Percentiles rank a stretch among this genome's conserved stretches.
Conservation (phyloP, 441 rosid genomes). For the Geranium incanum region DNA sequence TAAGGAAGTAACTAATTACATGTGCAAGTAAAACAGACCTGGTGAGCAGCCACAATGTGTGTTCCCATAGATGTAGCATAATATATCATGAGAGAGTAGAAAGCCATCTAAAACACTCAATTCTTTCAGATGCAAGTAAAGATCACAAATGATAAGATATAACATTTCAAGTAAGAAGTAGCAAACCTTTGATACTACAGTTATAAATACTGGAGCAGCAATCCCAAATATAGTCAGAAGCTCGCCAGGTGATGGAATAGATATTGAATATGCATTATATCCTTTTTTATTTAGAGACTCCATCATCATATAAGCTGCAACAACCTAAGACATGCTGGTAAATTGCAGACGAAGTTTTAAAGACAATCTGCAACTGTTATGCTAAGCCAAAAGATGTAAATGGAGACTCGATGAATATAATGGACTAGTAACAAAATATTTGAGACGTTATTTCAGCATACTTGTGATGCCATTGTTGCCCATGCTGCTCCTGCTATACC, state of each 20-base stretch:
- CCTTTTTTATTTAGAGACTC: constrained; percentile 27
- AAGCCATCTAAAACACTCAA: constrained; percentile 50
- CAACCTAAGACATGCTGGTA: constrained; percentile 18
- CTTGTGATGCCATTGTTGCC: constrained; percentile 34
- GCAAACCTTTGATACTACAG: constrained; percentile 28
- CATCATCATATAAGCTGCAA: constrained; percentile 31
- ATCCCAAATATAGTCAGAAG: constrained; percentile 22
- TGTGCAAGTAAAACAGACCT: constrained; percentile 38
- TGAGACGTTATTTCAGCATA: constrained; percentile 5
- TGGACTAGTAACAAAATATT: background rate
- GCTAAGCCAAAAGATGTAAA: background rate
- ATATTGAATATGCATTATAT: constrained; percentile 24
- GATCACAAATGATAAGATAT: constrained; percentile 10
- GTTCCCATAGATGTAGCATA: constrained; percentile 90
- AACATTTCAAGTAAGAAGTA: constrained; percentile 27
- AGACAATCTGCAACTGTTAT: background rate
- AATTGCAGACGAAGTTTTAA: background rate
- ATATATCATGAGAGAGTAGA: constrained; percentile 71
- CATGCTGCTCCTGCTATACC: constrained; percentile 31
- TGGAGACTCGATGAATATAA: too few species aligned
- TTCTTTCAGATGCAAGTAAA: constrained; percentile 21
- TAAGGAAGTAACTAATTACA: constrained; percentile 1
- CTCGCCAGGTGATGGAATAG: constrained; percentile 22
- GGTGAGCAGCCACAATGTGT: constrained; percentile 72
- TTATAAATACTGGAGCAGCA: constrained; percentile 28